Base-by-base conservation (phyloP, 768 basidiomycete genomes). In the Lactarius vividus region DNA sequence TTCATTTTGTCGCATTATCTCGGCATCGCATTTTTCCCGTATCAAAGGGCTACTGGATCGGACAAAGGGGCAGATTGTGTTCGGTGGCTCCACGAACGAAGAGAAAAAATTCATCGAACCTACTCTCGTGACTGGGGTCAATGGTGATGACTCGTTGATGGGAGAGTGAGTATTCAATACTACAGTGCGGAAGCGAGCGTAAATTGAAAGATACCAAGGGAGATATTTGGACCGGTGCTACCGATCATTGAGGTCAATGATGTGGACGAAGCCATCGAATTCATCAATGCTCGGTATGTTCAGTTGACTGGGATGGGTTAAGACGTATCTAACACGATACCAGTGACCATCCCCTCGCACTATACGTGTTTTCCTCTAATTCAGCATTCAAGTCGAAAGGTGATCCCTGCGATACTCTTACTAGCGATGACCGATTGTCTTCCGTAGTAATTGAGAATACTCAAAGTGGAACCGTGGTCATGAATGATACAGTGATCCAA, bases 221-320 rank as follows among this genome's bases (percentile, higher is more conserved):
- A 95, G 72, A 81, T 94, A 52, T 94, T 96, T 70, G 94, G 92
- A 0, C 93, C 94, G 9, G 70, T 96, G 11, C 77, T 96, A 28
- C 88, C 91, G 2, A 80, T 96, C 49, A 77, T 95, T 0, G 83
- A 87, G 0, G 86, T 94, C 31, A 83, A 87, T n/a, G 74, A 82
- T 62, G 61, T 91, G 8, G 89, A 92, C 37, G 87, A 84, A 44
- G 92, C 87, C 3, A 86, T 93, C 64, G 80, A 83, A 10, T 86
- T 85, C 63, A 81, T 94, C 61, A 88, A 88, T 70, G 74, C 75
- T 20, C 80, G 79, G 89, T 86, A 54, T 35, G 64, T 13, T 57
- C 35, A 7, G 11, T 6, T 33, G 35, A 11, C 20, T 4, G 3
- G 4, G n/a, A 31, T 39, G 40, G 49, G 23, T 54, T 11, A 58